Evolutionary conservation across 257 asterid genomes (phyloP).

Genomic region (Ballota nigra): DNA sequence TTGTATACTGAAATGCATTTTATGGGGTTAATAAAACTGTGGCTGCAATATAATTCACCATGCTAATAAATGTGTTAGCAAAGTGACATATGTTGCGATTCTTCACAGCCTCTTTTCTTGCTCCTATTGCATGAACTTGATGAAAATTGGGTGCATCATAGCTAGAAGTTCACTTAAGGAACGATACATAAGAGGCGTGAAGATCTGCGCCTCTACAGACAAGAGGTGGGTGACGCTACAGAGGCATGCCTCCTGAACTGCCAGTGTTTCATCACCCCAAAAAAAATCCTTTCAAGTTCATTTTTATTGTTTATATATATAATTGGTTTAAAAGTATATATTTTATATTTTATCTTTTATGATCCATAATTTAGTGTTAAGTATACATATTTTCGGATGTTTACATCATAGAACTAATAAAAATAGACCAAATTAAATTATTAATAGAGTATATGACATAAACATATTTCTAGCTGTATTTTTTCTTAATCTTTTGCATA

Average conservation of each 20-base stretch:
- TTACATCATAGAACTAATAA: background rate
- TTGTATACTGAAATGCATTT: too few relatives aligned
- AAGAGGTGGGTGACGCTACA: background rate
- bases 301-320: background rate
- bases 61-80: too few relatives aligned
- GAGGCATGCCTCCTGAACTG: background rate
- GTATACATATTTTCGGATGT: background rate
- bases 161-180: too few relatives aligned
- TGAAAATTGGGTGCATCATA: too few relatives aligned
- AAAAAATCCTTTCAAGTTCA: background rate
- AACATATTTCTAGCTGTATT: background rate
- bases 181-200: too few relatives aligned
- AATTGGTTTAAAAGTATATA: background rate
- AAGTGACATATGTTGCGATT: too few relatives aligned
- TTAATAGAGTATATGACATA: background rate
- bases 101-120: too few relatives aligned
- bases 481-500: background rate
- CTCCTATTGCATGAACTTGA: too few relatives aligned
- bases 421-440: background rate
- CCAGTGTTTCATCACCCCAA: background rate
- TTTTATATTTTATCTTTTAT: background rate
- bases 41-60: too few relatives aligned
- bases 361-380: background rate
- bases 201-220: too few relatives aligned
- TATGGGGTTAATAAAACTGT: too few relatives aligned